A percentile compares a stretch with the other conserved stretches of the same genome.
phyloP scores from a whole-genome alignment of 306 rosid species.

The Boehmeria nivea region DNA sequence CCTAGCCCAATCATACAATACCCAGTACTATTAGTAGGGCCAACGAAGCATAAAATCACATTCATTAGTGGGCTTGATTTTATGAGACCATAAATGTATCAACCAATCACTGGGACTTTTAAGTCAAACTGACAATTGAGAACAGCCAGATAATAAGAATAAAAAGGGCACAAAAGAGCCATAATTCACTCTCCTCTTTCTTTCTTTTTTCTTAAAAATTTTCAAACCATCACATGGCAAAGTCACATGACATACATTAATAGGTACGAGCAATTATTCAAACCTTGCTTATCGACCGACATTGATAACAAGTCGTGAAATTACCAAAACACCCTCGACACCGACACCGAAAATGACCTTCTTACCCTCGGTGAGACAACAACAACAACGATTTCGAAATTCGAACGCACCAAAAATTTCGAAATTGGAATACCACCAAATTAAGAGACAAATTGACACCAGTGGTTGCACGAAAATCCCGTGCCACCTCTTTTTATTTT shows the following conservation, averaged over 20 bases:
- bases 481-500: not conserved
- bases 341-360: not conserved
- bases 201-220: too few relatives aligned
- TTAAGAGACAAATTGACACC: not conserved
- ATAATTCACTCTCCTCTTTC: not conserved
- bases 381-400: conserved; percentile 1
- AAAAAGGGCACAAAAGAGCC: not conserved
- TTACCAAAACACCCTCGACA: not conserved
- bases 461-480: not conserved
- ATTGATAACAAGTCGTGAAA: not conserved
- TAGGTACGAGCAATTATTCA: not conserved
- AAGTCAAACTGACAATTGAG: not conserved
- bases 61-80: too few relatives aligned
- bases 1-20: too few relatives aligned
- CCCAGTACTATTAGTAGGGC: too few relatives aligned
- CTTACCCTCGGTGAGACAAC: too few relatives aligned
- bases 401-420: not conserved
- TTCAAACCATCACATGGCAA: conserved; percentile 8
- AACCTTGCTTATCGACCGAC: conserved; percentile 16
- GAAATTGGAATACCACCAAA: not conserved
- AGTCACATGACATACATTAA: conserved; percentile 16
- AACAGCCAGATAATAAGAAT: conserved; percentile 1
- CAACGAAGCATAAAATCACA: too few relatives aligned
- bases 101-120: not conserved
- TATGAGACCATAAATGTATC: too few relatives aligned